Percentiles rank a stretch among this genome's conserved stretches.
Evolutionary conservation across 2,329 filamentous ascomycete genomes (phyloP).

Genomic region (Didymella pinodella): DNA sequence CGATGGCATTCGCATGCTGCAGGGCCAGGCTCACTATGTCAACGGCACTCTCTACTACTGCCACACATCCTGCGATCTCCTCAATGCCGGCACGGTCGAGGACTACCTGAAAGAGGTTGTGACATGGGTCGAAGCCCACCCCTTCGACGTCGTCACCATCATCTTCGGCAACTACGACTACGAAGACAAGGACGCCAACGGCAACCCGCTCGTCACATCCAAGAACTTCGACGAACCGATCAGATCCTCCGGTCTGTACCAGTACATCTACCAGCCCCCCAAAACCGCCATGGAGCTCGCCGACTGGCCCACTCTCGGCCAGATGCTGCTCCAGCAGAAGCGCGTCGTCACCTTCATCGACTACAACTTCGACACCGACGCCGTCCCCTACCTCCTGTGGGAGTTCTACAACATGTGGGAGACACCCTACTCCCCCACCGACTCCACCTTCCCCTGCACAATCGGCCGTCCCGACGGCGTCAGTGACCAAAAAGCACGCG

Average conservation of each 20-base stretch:
- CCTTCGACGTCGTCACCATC: constrained; percentile 89
- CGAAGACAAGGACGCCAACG: constrained; percentile 34
- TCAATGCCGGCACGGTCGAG: constrained; percentile 82
- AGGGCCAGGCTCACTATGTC: constrained; percentile 66
- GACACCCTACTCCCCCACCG: constrained; percentile 80
- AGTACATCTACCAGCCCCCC: constrained; percentile 78
- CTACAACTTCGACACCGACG: constrained; percentile 72
- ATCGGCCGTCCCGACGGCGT: constrained; percentile 78
- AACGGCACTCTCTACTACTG: constrained; percentile 78
- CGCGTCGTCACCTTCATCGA: constrained; percentile 53
- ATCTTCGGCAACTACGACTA: constrained; percentile 79
- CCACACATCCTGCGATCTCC: constrained; percentile 83
- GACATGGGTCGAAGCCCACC: constrained; percentile 77
- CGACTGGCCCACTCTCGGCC: constrained; percentile 86
- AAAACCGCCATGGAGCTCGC: constrained; percentile 76
- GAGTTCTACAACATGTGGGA: constrained; percentile 93
- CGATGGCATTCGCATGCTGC: constrained; percentile 57
- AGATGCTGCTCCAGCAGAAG: constrained; percentile 56
- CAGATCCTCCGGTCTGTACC: constrained; percentile 73
- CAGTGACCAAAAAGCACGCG: constrained; percentile 56
- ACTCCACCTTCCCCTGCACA: constrained; percentile 77
- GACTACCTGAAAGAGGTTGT: constrained; percentile 75
- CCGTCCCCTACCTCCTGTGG: constrained; percentile 85
- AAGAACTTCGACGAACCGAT: constrained; percentile 73
- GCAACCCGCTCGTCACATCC: constrained; percentile 65